phyloP scores from a whole-genome alignment of 768 basidiomycete species.

The Hirschioporus abietinus region DNA sequence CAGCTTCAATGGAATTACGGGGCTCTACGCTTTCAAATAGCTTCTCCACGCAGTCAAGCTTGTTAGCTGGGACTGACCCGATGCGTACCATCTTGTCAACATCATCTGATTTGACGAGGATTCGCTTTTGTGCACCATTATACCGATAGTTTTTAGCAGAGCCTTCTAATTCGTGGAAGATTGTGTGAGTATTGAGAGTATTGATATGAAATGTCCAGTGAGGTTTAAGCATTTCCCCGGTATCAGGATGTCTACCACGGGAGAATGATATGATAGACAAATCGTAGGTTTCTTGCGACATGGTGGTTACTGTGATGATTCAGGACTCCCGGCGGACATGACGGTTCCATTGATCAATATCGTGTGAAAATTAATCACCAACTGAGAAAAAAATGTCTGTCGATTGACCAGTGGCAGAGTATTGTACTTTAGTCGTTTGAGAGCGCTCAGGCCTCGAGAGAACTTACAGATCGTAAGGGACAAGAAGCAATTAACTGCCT shows the following conservation, averaged over 20 bases:
- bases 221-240: not conserved
- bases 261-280: not conserved
- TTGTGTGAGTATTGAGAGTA: not conserved
- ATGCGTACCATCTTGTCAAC: not conserved
- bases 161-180: not conserved
- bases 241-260: not conserved
- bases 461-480: not conserved
- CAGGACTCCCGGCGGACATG: no score
- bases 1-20: not conserved
- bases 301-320: not conserved
- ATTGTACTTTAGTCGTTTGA: not conserved
- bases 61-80: not conserved
- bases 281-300: not conserved
- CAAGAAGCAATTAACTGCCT: not conserved
- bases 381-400: no score
- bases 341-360: no score
- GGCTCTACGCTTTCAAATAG: not conserved
- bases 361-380: no score
- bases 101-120: not conserved
- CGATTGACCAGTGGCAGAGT: no score
- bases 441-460: not conserved
- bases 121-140: not conserved
- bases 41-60: not conserved
- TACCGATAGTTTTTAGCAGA: not conserved
- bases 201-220: not conserved